Base-by-base conservation (phyloP, 2,329 filamentous ascomycete genomes). In the Berkeleyomyces basicola region DNA sequence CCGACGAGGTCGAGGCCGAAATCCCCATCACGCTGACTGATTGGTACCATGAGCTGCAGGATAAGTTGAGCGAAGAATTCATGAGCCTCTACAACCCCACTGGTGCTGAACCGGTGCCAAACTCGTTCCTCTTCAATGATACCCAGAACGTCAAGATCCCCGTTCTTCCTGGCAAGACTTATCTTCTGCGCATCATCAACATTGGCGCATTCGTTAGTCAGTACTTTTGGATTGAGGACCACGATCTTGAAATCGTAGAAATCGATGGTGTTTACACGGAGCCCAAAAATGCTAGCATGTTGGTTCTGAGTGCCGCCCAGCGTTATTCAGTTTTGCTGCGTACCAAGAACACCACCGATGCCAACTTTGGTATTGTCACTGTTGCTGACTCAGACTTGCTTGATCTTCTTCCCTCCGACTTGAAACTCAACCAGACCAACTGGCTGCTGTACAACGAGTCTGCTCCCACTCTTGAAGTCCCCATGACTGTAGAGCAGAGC, bases 11-110 rank as follows among this genome's bases (percentile, higher is more conserved):
- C 63, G 79, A 83, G 51, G 77, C 80, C 42, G 79, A 83, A 68
- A 69, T 80, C n/a, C 73, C 78, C 0, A 66, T 84, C n/a, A 82
- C 79, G 0, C 67, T 83, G 42, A 79, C 78, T 1, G 81, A 84
- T 67, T 84, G 82, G 81, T 83, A 84, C 67, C 81, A 84, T 64
- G 72, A 78, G 31, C 73, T 82, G 67, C 80, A 82, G 74, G 72
- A 74, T 0, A 69, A 69, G 2, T 71, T 83, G 2, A 72, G 79
- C 55, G 69, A 72, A 2, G 63, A 72, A 39, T 82, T 82, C 65
- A 70, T 80, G 53, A 77, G 72, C 59, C 66, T 74, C 47, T 69
- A 74, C 63, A 79, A 79, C 59, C 76, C 75, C 4, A 75, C 73
- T n/a, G 81, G 81, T 7, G 73, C 74, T 2, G 78, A 83, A 66